These are phyloP conservation scores for Capsella rubella DNA, from an alignment of 441 rosid species.

Conservation along the genomic window DNA sequence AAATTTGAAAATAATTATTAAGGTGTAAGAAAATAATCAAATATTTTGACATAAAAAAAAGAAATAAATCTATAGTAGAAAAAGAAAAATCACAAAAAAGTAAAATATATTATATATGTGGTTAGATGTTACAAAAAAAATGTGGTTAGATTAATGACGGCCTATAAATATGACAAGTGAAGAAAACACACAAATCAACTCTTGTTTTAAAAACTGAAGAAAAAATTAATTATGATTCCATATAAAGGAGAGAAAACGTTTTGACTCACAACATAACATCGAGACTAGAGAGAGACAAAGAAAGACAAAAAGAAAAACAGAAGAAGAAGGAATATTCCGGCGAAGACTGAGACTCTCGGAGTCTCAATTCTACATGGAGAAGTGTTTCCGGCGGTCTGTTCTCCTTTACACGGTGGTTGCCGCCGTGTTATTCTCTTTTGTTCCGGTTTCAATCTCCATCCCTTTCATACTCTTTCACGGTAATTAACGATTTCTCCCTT, in stretches of 20 bases:
- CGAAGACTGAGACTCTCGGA: neutral
- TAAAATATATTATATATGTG: neutral
- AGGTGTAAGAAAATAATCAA: neutral
- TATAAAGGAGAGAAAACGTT: neutral
- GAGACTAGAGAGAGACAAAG: neutral
- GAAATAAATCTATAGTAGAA: neutral
- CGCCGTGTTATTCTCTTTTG: neutral
- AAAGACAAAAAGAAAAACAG: neutral
- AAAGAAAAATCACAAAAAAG: neutral
- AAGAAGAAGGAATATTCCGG: constrained; percentile 1
- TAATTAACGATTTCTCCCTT: neutral
- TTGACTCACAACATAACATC: neutral
- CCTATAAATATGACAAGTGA: neutral
- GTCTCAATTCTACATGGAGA: constrained; percentile 11
- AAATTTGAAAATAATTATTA: neutral
- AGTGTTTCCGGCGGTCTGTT: constrained; percentile 5
- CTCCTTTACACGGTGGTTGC: constrained; percentile 20
- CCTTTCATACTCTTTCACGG: constrained; percentile 39
- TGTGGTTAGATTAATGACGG: neutral
- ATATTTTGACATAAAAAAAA: neutral
- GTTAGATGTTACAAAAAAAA: neutral
- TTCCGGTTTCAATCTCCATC: constrained; percentile 30
- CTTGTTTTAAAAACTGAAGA: neutral
- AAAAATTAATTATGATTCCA: neutral
- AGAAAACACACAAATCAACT: neutral